These are phyloP conservation scores for Sporobolomyces roseus DNA, from an alignment of 768 basidiomycete genomes.

Conservation along the genomic window DNA sequence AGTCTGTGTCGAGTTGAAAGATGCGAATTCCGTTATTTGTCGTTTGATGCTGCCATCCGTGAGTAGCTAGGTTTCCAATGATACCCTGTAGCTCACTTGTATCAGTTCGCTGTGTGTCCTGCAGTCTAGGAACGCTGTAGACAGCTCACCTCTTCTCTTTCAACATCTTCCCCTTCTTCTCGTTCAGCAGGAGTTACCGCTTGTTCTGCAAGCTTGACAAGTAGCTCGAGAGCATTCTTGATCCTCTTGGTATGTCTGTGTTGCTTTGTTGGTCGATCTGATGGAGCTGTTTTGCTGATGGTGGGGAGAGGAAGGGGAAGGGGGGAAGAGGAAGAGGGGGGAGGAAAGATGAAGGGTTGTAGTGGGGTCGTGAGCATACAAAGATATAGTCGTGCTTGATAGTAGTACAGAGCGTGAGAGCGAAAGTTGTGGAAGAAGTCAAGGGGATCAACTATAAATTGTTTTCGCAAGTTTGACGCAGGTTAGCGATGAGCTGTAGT, in stretches of 20 bases:
- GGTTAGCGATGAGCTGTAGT: too few species aligned
- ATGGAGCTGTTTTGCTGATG: neutral
- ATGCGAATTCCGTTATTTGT: conserved; percentile 23
- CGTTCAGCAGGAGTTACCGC: conserved; percentile 1
- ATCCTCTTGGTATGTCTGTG: conserved; percentile 9
- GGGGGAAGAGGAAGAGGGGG: too few species aligned
- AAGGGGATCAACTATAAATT: too few species aligned
- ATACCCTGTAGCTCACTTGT: conserved; percentile 6
- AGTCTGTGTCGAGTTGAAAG: conserved; percentile 16
- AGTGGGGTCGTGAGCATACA: too few species aligned
- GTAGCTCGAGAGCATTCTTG: conserved; percentile 4
- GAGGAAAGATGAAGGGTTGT: too few species aligned
- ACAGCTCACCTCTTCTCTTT: neutral
- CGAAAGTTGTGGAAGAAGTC: too few species aligned
- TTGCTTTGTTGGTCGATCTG: neutral
- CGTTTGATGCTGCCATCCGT: conserved; percentile 26
- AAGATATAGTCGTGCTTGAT: too few species aligned
- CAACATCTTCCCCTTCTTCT: neutral
- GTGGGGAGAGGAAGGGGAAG: too few species aligned
- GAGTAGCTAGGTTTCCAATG: conserved; percentile 23
- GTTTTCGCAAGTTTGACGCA: too few species aligned
- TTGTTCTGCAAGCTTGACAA: neutral
- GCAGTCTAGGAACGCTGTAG: neutral
- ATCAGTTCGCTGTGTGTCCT: neutral
- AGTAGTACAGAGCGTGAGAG: too few species aligned